Base-by-base conservation (phyloP, 2,329 filamentous ascomycete species). In the Colletotrichum tabaci region DNA sequence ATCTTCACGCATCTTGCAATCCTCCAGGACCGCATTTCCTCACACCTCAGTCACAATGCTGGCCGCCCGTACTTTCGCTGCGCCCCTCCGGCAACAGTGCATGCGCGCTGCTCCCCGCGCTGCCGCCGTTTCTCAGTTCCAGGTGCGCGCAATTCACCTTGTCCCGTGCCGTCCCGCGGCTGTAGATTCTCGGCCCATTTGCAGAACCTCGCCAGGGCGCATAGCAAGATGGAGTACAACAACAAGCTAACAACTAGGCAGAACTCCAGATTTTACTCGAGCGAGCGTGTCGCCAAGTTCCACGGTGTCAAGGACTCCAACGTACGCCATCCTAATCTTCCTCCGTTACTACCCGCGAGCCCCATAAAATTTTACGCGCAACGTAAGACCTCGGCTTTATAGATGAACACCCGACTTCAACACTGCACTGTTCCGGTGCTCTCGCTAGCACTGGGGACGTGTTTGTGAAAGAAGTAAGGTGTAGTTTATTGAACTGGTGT, bases 201-300 rank as follows among this genome's bases (percentile, higher is more conserved):
- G 35, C 65, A 63, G 30, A 49, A 47, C 42, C 53, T 72, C 53
- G 40, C 16, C 9, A 16, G 18, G 26, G 56, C 52, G 58, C 71
- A 69, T 64, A 40, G 12, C 60, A 50, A 46, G 46, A 63, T 56
- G 26, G 46, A 47, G 47, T 18, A 44, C 18, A 35, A 52, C 66
- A 12, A 18, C 30, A 40, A 21, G 73, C 60, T 77, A 67, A 65
- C 12, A n/a, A 21, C 18, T 50, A 50, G 8, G 15, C 75, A 90
- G 87, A 84, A 84, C 82, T 82, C 84, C 81, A 85, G 90, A 81
- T 89, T 83, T 84, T 95, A 92, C 86, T 90, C 89, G 81, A 89
- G 87, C 81, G 90, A 93, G 52, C 90, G 90, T 78, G 95, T 98
- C 79, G 96, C 95, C 84, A 94, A 96, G 87, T 99, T 98, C 88